Percentiles rank a stretch among this genome's conserved stretches.
Conservation (phyloP, 2,329 filamentous ascomycete species). For the Alternaria ethzedia region DNA sequence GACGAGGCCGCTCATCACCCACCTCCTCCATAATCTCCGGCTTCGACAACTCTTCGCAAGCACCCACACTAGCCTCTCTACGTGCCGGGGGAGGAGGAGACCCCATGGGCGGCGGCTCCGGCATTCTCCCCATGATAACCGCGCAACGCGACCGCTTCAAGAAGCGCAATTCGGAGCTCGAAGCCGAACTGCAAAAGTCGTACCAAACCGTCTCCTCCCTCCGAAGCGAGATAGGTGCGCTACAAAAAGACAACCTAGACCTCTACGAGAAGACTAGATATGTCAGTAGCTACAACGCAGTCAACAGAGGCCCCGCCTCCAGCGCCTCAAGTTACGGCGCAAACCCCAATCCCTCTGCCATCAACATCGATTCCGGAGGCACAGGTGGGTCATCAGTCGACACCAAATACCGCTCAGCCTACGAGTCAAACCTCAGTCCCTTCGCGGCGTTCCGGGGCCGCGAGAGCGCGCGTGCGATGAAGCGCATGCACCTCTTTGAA, state of each 20-base stretch:
- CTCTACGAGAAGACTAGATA: conserved; percentile 98
- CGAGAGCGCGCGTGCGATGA: conserved; percentile 88
- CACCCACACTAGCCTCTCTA: conserved; percentile 61
- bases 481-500: conserved; percentile 91
- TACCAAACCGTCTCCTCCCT: conserved; percentile 84
- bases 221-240: conserved; percentile 84
- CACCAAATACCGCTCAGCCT: conserved; percentile 82
- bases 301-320: conserved; percentile 67
- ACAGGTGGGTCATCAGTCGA: conserved; percentile 53
- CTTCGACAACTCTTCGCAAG: conserved; percentile 65
- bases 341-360: conserved; percentile 77
- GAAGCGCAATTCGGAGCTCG: conserved; percentile 89
- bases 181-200: conserved; percentile 84
- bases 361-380: conserved; percentile 58
- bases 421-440: conserved; percentile 93
- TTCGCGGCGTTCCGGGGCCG: conserved; percentile 96
- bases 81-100: conserved; percentile 62
- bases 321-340: conserved; percentile 66
- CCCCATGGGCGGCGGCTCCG: conserved; percentile 75
- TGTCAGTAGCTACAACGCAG: conserved; percentile 88
- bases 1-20: conserved; percentile 78
- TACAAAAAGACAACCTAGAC: conserved; percentile 95
- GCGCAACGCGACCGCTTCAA: conserved; percentile 98
- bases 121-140: conserved; percentile 97
- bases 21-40: conserved; percentile 98